Conservation (phyloP, 129 eudicot species). For the Pseudognaphalium luteoalbum region DNA sequence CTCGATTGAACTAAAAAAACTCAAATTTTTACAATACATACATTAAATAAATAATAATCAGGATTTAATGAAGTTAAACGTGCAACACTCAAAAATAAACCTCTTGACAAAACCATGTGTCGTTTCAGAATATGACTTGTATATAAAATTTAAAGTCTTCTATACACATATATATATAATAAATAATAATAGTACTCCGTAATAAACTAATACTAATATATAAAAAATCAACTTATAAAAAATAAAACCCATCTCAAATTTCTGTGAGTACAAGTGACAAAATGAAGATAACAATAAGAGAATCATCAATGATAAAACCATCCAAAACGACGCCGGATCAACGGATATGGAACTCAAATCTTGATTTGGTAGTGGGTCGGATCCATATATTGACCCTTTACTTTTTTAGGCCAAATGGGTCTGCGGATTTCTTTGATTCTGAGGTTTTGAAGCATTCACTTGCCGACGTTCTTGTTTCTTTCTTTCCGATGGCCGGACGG, state of each 20-base stretch:
- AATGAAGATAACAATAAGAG: conserved; percentile 33
- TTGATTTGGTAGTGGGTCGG: conserved; percentile 41
- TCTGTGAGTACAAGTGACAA: not conserved
- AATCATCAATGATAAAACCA: conserved; percentile 41
- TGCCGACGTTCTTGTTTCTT: conserved; percentile 26
- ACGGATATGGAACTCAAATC: conserved; percentile 46
- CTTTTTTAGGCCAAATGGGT: conserved; percentile 39
- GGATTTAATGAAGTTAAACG: too few species aligned
- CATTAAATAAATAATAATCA: too few species aligned
- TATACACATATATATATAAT: too few species aligned
- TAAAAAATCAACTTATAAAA: not conserved
- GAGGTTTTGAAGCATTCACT: conserved; percentile 20
- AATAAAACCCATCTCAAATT: not conserved
- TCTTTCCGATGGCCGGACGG: conserved; percentile 35
- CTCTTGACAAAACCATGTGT: too few species aligned
- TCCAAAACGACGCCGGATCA: conserved; percentile 31
- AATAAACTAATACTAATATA: too few species aligned
- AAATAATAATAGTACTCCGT: too few species aligned
- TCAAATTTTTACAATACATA: too few species aligned
- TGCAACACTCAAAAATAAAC: too few species aligned
- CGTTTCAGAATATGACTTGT: too few species aligned
- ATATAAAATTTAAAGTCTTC: not conserved
- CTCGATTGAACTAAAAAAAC: too few species aligned
- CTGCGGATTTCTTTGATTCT: conserved; percentile 21
- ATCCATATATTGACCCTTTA: conserved; percentile 40